Percentiles rank a stretch among this genome's conserved stretches.
phyloP scores from a whole-genome alignment of 331 rosid genomes.

The Arachis monticola region DNA sequence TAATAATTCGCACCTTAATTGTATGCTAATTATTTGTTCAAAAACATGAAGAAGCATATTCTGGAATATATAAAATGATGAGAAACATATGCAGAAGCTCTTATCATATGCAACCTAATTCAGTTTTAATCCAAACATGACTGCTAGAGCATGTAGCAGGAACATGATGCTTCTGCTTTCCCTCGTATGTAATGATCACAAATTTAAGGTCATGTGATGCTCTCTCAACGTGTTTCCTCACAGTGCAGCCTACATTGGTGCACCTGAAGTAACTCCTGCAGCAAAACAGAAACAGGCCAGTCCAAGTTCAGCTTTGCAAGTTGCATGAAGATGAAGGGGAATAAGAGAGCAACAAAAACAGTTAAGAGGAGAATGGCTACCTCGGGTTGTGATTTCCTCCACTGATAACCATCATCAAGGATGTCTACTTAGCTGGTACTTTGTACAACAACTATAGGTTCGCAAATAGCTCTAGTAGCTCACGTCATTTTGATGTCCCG shows the following conservation, averaged over 20 bases:
- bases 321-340: conserved; percentile 1
- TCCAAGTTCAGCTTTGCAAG: conserved; percentile 26
- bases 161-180: conserved; percentile 90
- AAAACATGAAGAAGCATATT: no score
- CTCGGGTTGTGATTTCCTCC: conserved; percentile 99
- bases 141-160: conserved; percentile 89
- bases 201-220: conserved; percentile 93
- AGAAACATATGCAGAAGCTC: no score
- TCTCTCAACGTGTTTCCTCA: conserved; percentile 96
- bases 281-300: conserved; percentile 29
- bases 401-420: conserved; percentile 94
- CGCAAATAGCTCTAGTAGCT: conserved; percentile 95
- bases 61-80: no score
- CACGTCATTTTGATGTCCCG: conserved; percentile 28
- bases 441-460: conserved; percentile 98
- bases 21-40: no score
- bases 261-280: conserved; percentile 97
- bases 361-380: conserved; percentile 46
- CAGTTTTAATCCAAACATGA: conserved; percentile 40
- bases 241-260: conserved; percentile 88
- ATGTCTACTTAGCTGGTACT: conserved; percentile 98
- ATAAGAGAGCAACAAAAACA: conserved; percentile 8
- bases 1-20: no score
- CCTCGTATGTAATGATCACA: conserved; percentile 89
- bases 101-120: no score